A percentile compares a stretch with the other conserved stretches of the same genome.
phyloP scores from a whole-genome alignment of 257 asterid species.

The Nyctanthes arbortristis region DNA sequence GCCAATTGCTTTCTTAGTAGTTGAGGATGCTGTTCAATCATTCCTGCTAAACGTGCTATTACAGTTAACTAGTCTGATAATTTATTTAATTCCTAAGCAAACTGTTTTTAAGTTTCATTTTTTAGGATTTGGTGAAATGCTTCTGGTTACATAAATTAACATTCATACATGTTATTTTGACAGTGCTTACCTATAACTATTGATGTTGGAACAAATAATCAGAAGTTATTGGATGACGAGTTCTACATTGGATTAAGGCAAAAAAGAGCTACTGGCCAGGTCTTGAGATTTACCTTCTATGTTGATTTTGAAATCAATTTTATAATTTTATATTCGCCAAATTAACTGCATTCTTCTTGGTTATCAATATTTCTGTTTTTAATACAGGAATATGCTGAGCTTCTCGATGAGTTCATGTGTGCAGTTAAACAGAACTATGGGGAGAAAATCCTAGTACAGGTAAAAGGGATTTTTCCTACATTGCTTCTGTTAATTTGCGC shows the following conservation, averaged over 20 bases:
- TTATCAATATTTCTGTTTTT: slow-evolving; percentile 13
- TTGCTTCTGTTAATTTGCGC: slow-evolving; percentile 5
- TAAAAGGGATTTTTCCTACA: slow-evolving; percentile 22
- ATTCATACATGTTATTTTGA: slow-evolving; percentile 8
- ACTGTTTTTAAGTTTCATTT: background rate
- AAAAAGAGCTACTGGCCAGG: slow-evolving; percentile 83
- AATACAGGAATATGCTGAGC: slow-evolving; percentile 75
- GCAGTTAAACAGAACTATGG: slow-evolving; percentile 89
- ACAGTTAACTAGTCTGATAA: background rate
- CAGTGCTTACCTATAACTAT: slow-evolving; percentile 91
- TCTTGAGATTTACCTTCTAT: slow-evolving; percentile 24
- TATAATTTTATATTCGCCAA: slow-evolving; percentile 3
- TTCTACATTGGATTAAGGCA: slow-evolving; percentile 86
- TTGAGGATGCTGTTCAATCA: background rate
- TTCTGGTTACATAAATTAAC: background rate
- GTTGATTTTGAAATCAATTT: slow-evolving; percentile 12
- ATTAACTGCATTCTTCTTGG: slow-evolving; percentile 10
- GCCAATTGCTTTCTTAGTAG: background rate
- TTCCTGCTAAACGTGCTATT: background rate
- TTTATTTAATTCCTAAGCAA: background rate
- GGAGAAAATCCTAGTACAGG: slow-evolving; percentile 86
- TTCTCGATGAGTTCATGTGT: slow-evolving; percentile 83
- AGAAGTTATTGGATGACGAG: slow-evolving; percentile 75
- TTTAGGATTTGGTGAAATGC: background rate
- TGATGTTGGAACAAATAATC: slow-evolving; percentile 90